These are phyloP conservation scores for Pistacia integerrima DNA, from an alignment of 345 rosid species.

Conservation along the genomic window DNA sequence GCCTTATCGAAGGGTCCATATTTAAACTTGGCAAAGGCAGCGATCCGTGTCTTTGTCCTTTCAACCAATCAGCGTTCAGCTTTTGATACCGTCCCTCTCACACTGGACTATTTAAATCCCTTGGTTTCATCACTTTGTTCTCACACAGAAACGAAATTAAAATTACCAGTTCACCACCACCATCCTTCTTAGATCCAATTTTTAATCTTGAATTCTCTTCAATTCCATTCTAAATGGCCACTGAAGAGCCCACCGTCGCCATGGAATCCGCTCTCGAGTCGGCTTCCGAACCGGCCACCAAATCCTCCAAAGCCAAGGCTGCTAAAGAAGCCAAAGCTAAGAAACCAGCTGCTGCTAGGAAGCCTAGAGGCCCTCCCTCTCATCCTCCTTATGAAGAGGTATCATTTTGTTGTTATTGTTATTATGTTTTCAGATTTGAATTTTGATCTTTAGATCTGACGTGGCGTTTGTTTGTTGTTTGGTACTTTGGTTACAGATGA, in stretches of 20 bases:
- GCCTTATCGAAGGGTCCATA: conserved; percentile 53
- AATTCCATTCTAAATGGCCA: conserved; percentile 34
- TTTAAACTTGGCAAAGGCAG: conserved; percentile 46
- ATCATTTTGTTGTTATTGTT: not conserved
- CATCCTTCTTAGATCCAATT: conserved; percentile 19
- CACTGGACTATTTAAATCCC: conserved; percentile 58
- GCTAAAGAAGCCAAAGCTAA: conserved; percentile 49
- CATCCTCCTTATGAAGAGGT: conserved; percentile 88
- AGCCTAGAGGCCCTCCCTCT: conserved; percentile 33
- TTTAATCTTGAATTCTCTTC: not conserved
- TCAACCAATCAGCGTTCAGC: conserved; percentile 55
- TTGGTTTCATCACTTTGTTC: conserved; percentile 10
- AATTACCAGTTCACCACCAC: not conserved
- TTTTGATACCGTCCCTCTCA: conserved; percentile 31
- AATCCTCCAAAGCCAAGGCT: conserved; percentile 46
- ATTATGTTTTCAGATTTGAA: not conserved
- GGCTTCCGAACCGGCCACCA: conserved; percentile 24
- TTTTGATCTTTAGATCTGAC: conserved; percentile 24
- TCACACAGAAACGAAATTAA: conserved; percentile 14
- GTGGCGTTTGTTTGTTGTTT: not conserved
- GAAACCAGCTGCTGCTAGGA: conserved; percentile 45
- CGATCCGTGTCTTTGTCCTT: conserved; percentile 48
- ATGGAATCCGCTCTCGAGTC: conserved; percentile 30
- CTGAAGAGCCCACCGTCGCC: conserved; percentile 50
- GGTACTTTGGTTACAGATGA: conserved; percentile 72